Conservation (phyloP, 345 rosid genomes). For the Carallia brachiata region DNA sequence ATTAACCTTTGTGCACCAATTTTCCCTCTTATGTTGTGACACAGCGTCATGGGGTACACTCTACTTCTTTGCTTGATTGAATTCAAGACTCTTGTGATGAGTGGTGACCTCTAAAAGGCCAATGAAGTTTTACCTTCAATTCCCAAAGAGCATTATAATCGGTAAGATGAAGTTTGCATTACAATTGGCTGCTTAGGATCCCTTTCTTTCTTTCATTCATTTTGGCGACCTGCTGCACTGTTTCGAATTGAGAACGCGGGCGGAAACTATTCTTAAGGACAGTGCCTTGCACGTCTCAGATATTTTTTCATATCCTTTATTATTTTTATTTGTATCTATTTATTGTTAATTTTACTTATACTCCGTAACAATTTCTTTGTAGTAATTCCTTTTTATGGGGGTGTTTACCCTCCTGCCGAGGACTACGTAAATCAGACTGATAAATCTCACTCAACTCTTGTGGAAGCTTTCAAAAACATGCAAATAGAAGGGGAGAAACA, state of each 20-base stretch:
- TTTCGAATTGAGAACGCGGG: too few species aligned
- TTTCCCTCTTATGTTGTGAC: neutral
- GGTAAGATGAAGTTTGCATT: conserved; percentile 33
- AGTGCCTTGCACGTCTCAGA: too few species aligned
- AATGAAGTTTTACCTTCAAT: conserved; percentile 74
- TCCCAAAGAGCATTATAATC: conserved; percentile 80
- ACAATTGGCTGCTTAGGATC: neutral
- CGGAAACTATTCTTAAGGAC: too few species aligned
- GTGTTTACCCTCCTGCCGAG: conserved; percentile 59
- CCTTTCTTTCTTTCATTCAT: neutral
- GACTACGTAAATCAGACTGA: conserved; percentile 61
- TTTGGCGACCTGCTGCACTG: too few species aligned
- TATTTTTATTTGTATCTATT: too few species aligned
- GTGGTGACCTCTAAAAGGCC: conserved; percentile 82
- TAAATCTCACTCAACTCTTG: conserved; percentile 63
- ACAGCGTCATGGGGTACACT: conserved; percentile 82
- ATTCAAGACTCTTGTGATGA: conserved; percentile 94
- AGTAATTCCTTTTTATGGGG: conserved; percentile 45
- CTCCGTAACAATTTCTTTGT: neutral
- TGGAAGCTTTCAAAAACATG: conserved; percentile 86
- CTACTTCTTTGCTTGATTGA: conserved; percentile 83
- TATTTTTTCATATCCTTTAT: too few species aligned
- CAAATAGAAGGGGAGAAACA: conserved; percentile 73
- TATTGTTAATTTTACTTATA: too few species aligned
- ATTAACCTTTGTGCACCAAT: conserved; percentile 16